Percentiles rank a stretch among this genome's conserved stretches.
Conservation (phyloP, 805 yeast genomes). For the Metschnikowia santaceciliae region DNA sequence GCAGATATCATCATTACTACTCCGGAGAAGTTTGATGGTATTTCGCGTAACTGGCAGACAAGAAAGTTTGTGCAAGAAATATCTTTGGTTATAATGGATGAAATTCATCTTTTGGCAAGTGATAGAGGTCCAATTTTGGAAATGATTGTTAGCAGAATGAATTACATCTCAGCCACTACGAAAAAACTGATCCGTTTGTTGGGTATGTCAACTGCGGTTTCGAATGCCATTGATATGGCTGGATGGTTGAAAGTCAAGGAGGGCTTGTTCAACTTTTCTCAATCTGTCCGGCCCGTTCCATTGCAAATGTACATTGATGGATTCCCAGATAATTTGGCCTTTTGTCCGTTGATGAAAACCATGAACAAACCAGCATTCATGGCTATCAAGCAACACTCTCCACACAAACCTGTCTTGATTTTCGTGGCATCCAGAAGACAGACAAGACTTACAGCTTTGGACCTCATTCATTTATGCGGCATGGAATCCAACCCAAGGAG, state of each 20-base stretch:
- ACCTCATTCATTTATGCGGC: constrained; percentile 74
- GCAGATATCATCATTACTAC: constrained; percentile 80
- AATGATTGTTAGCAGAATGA: constrained; percentile 87
- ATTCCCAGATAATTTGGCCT: constrained; percentile 75
- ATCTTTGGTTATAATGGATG: constrained; percentile 79
- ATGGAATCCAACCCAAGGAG: constrained; percentile 72
- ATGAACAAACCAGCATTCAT: constrained; percentile 88
- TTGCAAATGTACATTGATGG: constrained; percentile 85
- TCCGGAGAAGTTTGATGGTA: constrained; percentile 86
- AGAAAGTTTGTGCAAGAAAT: constrained; percentile 71
- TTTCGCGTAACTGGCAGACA: constrained; percentile 81
- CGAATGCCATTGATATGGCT: constrained; percentile 83
- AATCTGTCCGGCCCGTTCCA: constrained; percentile 81
- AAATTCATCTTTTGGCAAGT: constrained; percentile 76
- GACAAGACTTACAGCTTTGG: constrained; percentile 75
- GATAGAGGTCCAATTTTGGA: constrained; percentile 85
- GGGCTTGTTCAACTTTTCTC: constrained; percentile 77
- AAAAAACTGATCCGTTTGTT: constrained; percentile 58
- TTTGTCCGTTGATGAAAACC: constrained; percentile 80
- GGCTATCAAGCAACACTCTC: constrained; percentile 91
- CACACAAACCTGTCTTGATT: constrained; percentile 76
- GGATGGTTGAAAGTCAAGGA: constrained; percentile 74
- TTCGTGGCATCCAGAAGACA: constrained; percentile 83
- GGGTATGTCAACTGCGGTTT: constrained; percentile 83
- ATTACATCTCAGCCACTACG: constrained; percentile 60